Conservation (phyloP, 1,284 basidiomycete species). For the Cronartium ribicola region DNA sequence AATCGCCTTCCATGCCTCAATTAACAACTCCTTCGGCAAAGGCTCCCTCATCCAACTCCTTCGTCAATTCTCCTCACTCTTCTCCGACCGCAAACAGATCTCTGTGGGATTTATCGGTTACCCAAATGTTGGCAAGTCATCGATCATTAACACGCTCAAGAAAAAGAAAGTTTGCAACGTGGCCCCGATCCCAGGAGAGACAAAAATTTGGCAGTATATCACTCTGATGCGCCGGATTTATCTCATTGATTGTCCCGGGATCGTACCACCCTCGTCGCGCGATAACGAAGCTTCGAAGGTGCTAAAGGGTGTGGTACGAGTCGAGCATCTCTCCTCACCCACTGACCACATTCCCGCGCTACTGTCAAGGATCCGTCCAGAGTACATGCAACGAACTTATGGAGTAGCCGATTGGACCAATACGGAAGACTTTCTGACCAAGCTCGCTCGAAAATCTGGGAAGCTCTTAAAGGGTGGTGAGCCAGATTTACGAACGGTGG, state of each 20-base stretch:
- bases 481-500: conserved; percentile 83
- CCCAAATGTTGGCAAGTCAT: conserved; percentile 96
- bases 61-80: conserved; percentile 91
- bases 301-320: conserved; percentile 92
- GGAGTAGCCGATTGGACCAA: conserved; percentile 57
- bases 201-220: conserved; percentile 99
- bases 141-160: conserved; percentile 98
- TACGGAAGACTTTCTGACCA: conserved; percentile 74
- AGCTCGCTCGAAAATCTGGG: conserved; percentile 83
- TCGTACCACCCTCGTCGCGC: conserved; percentile 84
- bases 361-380: conserved; percentile 80
- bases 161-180: conserved; percentile 96
- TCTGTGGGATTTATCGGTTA: conserved; percentile 97
- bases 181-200: conserved; percentile 96
- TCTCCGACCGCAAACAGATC: conserved; percentile 99
- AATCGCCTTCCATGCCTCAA: conserved; percentile 96
- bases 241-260: conserved; percentile 97
- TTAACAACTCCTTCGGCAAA: conserved; percentile 98
- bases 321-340: conserved; percentile 89
- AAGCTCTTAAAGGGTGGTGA: conserved; percentile 90
- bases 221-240: conserved; percentile 92
- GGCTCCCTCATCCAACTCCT: conserved; percentile 95
- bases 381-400: conserved; percentile 90
- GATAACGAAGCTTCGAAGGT: conserved; percentile 91
- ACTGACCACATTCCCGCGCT: conserved; percentile 88